phyloP scores from a whole-genome alignment of 23 red algal genomes.

The Gracilaria gracilis region DNA sequence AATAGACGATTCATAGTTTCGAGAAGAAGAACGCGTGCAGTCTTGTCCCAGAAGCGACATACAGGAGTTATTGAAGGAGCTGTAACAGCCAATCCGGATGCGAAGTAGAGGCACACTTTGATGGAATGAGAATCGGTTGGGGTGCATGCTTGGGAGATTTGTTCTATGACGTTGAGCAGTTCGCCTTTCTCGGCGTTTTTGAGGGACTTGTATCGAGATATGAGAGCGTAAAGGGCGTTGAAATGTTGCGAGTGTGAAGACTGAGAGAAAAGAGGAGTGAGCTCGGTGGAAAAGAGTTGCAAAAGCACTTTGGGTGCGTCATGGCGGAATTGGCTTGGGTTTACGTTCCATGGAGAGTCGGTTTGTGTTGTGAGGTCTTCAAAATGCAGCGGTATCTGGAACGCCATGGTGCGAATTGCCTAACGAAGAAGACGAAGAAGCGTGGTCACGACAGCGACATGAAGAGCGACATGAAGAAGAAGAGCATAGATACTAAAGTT shows the following conservation, averaged over 20 bases:
- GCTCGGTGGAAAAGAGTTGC: background rate
- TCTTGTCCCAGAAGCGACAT: constrained; percentile 62
- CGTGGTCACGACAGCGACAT: too few species aligned
- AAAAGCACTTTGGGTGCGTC: constrained; percentile 1
- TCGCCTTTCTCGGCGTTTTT: constrained; percentile 17
- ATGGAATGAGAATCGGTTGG: constrained; percentile 11
- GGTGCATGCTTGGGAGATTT: background rate
- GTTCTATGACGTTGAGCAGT: constrained; percentile 27
- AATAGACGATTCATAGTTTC: constrained; percentile 29
- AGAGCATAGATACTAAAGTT: background rate
- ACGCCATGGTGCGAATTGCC: constrained; percentile 6
- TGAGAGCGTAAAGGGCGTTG: constrained; percentile 44
- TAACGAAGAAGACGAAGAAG: background rate
- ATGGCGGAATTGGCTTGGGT: background rate
- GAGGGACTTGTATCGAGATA: constrained; percentile 43
- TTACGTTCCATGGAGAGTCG: constrained; percentile 16
- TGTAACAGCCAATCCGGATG: constrained; percentile 51
- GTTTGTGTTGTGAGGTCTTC: constrained; percentile 31
- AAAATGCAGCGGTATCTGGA: constrained; percentile 61
- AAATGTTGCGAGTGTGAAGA: constrained; percentile 29
- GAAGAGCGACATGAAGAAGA: background rate
- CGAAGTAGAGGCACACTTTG: constrained; percentile 42
- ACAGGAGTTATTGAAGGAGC: constrained; percentile 35
- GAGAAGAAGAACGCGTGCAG: constrained; percentile 46
- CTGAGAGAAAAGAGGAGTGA: constrained; percentile 16